Conservation (phyloP, 331 rosid genomes). For the Cucumis variabilis region DNA sequence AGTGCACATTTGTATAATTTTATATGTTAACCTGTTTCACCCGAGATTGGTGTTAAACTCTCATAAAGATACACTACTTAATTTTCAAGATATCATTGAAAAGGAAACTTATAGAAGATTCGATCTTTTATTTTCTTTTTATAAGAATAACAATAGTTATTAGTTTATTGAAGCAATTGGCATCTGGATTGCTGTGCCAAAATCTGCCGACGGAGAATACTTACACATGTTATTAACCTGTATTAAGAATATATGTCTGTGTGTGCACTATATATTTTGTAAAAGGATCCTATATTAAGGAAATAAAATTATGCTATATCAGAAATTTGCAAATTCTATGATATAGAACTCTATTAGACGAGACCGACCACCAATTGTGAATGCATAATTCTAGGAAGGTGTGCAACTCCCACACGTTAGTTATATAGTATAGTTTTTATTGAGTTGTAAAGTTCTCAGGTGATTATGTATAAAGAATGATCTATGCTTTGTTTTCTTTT, state of each 20-base stretch:
- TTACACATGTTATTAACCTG: neutral
- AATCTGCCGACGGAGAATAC: neutral
- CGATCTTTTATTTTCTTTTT: neutral
- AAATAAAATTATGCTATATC: neutral
- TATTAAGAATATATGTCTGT: no score
- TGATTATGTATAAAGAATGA: neutral
- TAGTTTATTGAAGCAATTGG: no score
- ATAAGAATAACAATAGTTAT: no score
- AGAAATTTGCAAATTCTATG: neutral
- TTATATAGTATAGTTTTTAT: neutral
- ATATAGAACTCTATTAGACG: neutral
- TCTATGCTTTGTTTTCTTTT: neutral
- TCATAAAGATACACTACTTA: neutral
- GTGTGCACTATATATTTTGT: no score
- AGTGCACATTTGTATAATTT: neutral
- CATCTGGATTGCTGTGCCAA: neutral
- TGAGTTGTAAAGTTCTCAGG: neutral
- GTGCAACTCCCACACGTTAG: neutral
- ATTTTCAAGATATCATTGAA: slow-evolving; percentile 9
- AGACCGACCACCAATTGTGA: neutral
- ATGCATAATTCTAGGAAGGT: neutral
- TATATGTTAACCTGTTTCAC: neutral
- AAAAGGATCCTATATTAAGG: neutral
- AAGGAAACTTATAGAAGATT: neutral
- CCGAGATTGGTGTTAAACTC: neutral